Conservation (phyloP, 148 eudicot genomes). For the Drosera capensis region DNA sequence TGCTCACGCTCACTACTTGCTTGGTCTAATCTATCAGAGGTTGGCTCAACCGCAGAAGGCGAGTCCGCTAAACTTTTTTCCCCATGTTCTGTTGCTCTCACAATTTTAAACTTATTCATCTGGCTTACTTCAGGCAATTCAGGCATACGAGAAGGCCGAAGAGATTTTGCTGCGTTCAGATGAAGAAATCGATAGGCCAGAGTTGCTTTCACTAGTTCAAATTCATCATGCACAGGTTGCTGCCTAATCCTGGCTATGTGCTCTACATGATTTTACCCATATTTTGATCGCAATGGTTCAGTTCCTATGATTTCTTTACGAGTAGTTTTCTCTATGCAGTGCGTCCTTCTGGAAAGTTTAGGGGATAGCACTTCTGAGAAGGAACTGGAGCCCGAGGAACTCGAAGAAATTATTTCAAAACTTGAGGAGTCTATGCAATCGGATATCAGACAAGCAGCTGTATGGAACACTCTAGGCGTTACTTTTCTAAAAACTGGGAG, state of each 20-base stretch:
- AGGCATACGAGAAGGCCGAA: conserved; percentile 74
- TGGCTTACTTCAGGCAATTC: conserved; percentile 48
- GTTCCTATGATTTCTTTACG: neutral
- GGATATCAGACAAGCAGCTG: conserved; percentile 79
- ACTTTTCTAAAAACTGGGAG: conserved; percentile 75
- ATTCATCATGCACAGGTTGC: conserved; percentile 95
- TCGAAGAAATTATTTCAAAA: conserved; percentile 59
- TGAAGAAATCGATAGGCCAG: conserved; percentile 90
- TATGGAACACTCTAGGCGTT: conserved; percentile 90
- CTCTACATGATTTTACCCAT: neutral
- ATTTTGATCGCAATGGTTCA: neutral
- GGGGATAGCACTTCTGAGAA: conserved; percentile 46
- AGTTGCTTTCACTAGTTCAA: conserved; percentile 77
- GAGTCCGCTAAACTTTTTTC: neutral
- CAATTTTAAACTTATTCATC: too few relatives aligned
- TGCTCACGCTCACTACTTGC: conserved; percentile 88
- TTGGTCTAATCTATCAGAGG: conserved; percentile 92
- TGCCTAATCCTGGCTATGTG: neutral
- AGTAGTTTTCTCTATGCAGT: conserved; percentile 22
- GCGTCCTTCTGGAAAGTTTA: conserved; percentile 73
- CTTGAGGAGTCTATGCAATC: conserved; percentile 60
- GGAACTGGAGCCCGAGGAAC: conserved; percentile 64
- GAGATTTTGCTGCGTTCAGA: conserved; percentile 82
- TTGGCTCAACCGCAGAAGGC: conserved; percentile 90
- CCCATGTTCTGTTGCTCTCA: neutral